Percentiles rank a stretch among this genome's conserved stretches.
These are phyloP conservation scores for Alectoria sarmentosa DNA, from an alignment of 495 filamentous ascomycete species.

Conservation along the genomic window DNA sequence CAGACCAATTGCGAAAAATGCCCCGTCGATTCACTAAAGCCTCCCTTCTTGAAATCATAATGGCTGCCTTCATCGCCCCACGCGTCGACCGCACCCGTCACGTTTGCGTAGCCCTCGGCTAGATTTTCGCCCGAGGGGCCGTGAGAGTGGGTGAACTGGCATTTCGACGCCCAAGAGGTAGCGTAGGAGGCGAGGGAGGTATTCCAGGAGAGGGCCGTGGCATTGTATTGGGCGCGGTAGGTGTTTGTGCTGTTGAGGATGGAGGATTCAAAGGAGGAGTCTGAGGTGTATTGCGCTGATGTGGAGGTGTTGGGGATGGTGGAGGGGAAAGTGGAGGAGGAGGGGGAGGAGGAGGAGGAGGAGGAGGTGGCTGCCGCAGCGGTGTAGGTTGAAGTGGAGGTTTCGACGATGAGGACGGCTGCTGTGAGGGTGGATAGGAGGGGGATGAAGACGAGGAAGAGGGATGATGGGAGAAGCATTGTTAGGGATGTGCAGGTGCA, in stretches of 20 bases:
- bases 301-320: constrained; percentile 21
- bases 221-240: constrained; percentile 60
- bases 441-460: neutral
- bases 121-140: constrained; percentile 76
- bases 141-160: constrained; percentile 55
- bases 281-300: constrained; percentile 43
- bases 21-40: constrained; percentile 59
- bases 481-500: neutral
- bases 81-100: constrained; percentile 49
- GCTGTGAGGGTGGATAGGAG: constrained; percentile 6
- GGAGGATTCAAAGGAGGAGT: constrained; percentile 44
- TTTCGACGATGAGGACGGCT: constrained; percentile 9
- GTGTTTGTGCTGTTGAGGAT: constrained; percentile 61
- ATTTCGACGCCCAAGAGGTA: constrained; percentile 42
- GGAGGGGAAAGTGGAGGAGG: neutral
- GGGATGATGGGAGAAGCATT: neutral
- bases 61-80: constrained; percentile 58
- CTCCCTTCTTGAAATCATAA: constrained; percentile 52
- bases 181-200: constrained; percentile 51
- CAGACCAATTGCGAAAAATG: constrained; percentile 86
- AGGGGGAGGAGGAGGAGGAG: neutral
- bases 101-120: constrained; percentile 58
- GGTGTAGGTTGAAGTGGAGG: constrained; percentile 10
- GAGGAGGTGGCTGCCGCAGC: neutral
- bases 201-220: constrained; percentile 59